A percentile compares a stretch with the other conserved stretches of the same genome.
These are phyloP conservation scores for Hyaloperonospora brassicae DNA, from an alignment of 352 stramenopile genomes.

Conservation along the genomic window DNA sequence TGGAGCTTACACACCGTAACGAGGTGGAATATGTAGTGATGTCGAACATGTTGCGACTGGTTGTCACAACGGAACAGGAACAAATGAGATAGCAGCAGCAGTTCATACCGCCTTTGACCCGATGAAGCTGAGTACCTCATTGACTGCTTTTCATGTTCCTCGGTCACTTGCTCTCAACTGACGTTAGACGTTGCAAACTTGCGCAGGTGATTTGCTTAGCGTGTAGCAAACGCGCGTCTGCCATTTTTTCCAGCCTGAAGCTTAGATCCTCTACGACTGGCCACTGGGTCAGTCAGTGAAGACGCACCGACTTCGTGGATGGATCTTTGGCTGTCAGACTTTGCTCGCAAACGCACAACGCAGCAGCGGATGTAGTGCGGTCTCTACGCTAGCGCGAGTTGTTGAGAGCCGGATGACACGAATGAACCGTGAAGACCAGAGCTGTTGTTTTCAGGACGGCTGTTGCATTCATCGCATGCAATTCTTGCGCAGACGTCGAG, in stretches of 20 bases:
- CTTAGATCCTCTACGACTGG: conserved; percentile 76
- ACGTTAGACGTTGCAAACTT: no score
- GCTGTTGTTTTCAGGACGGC: conserved; percentile 74
- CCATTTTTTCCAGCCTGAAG: conserved; percentile 71
- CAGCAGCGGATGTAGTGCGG: conserved; percentile 41
- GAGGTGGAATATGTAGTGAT: no score
- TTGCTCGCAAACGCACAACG: conserved; percentile 45
- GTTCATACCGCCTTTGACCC: no score
- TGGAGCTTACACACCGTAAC: no score
- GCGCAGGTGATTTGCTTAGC: no score
- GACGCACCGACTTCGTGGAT: not conserved
- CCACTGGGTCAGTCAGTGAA: conserved; percentile 27
- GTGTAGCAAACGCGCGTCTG: no score
- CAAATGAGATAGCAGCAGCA: no score
- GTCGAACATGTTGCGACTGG: no score
- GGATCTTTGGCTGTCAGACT: conserved; percentile 19
- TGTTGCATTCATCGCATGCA: conserved; percentile 76
- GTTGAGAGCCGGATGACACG: conserved; percentile 57
- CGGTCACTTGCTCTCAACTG: no score
- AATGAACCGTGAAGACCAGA: conserved; percentile 53
- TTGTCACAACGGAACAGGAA: no score
- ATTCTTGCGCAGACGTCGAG: conserved; percentile 71
- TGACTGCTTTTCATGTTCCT: no score
- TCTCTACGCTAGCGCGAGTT: conserved; percentile 42
- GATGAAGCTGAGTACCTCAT: no score